Conservation (phyloP, 257 asterid species). For the Nicotiana obtusifolia region DNA sequence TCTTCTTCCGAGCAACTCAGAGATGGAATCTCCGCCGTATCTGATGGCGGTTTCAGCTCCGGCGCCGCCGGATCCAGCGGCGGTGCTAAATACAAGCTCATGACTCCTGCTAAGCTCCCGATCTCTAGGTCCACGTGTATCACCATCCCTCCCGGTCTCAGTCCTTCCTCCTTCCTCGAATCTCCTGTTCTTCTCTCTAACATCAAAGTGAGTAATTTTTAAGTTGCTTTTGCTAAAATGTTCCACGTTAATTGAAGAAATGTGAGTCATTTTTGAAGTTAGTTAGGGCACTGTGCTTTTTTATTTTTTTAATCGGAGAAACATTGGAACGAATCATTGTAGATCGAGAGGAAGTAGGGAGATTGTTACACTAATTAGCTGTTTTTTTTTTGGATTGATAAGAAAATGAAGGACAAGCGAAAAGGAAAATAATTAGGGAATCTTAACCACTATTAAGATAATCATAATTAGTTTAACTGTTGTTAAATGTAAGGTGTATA, state of each 20-base stretch:
- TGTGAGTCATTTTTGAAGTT: background rate
- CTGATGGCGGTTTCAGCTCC: background rate
- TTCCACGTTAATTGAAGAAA: background rate
- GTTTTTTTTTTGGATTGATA: conserved; percentile 8
- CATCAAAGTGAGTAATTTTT: conserved; percentile 55
- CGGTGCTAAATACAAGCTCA: conserved; percentile 73
- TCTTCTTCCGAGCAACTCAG: conserved; percentile 4
- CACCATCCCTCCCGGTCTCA: conserved; percentile 87
- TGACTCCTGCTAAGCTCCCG: conserved; percentile 99
- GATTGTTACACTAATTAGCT: background rate
- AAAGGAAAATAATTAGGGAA: conserved; percentile 2
- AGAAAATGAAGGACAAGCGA: conserved; percentile 7
- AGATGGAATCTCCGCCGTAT: background rate
- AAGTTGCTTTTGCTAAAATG: background rate
- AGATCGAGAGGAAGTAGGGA: background rate
- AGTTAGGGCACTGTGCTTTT: background rate
- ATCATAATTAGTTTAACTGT: background rate
- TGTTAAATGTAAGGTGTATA: conserved; percentile 9
- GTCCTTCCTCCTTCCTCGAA: conserved; percentile 92
- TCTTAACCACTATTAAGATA: background rate
- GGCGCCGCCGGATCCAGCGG: conserved; percentile 2
- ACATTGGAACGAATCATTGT: background rate
- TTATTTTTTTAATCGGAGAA: background rate
- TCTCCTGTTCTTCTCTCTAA: conserved; percentile 93
- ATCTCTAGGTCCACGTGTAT: conserved; percentile 87